Percentiles rank a stretch among this genome's conserved stretches.
Conservation (phyloP, 208 protist species). For the Acanthamoeba royreba region DNA sequence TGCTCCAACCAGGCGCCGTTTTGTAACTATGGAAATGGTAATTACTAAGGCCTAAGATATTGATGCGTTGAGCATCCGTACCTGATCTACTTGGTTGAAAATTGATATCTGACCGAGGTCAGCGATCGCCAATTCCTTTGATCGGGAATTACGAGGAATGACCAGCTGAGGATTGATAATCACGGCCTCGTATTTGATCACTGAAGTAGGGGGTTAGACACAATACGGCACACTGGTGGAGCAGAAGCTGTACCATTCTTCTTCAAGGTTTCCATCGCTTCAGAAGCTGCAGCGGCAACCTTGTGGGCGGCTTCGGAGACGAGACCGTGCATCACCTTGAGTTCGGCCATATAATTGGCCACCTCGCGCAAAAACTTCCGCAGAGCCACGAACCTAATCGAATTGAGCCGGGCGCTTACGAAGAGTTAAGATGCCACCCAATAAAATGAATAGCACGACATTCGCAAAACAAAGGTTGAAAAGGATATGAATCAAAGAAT, state of each 20-base stretch:
- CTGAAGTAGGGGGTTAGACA: not conserved
- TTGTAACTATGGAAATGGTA: not conserved
- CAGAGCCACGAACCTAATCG: not conserved
- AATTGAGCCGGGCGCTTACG: not conserved
- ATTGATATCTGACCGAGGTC: conserved; percentile 40
- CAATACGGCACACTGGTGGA: not conserved
- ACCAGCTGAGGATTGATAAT: not conserved
- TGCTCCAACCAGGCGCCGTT: not conserved
- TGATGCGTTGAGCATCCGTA: not conserved
- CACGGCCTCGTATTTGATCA: conserved; percentile 30
- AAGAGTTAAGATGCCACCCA: not conserved
- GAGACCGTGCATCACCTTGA: not conserved
- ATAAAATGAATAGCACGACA: not conserved
- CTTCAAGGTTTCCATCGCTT: not conserved
- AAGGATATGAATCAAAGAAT: conserved; percentile 46
- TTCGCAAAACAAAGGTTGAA: not conserved
- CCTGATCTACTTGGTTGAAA: conserved; percentile 1
- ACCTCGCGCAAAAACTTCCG: conserved; percentile 1
- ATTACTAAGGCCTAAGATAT: not conserved
- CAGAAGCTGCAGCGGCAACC: conserved; percentile 1
- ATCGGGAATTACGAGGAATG: not conserved
- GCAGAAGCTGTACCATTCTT: not conserved
- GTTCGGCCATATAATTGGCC: conserved; percentile 27
- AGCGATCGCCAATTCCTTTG: not conserved
- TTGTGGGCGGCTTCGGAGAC: conserved; percentile 29